Percentiles rank a stretch among this genome's conserved stretches.
These are phyloP conservation scores for Shiraia sp. DNA, from an alignment of 2,329 filamentous ascomycete genomes.

Conservation along the genomic window DNA sequence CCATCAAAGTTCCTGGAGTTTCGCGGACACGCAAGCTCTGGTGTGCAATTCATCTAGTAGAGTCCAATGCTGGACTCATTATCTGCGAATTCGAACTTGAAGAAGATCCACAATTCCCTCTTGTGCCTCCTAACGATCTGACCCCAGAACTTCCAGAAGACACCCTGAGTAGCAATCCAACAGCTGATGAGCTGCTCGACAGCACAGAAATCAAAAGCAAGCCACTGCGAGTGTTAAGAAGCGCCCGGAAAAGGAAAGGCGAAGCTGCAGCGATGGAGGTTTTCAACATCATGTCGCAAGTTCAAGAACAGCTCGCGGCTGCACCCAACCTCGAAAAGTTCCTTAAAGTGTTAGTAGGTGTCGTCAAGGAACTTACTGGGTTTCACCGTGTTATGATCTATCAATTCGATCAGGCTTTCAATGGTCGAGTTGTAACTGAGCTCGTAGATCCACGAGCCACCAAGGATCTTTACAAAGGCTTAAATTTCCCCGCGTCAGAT, in stretches of 20 bases:
- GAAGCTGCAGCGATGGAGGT: constrained; percentile 86
- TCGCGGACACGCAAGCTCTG: constrained; percentile 70
- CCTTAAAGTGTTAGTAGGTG: constrained; percentile 78
- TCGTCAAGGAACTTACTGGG: constrained; percentile 86
- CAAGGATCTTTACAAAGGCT: constrained; percentile 81
- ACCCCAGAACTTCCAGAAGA: constrained; percentile 70
- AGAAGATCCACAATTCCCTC: constrained; percentile 70
- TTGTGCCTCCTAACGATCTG: constrained; percentile 62
- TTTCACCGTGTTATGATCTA: constrained; percentile 95
- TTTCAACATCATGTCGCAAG: constrained; percentile 89
- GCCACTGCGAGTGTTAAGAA: constrained; percentile 75
- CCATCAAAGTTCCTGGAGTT: constrained; percentile 62
- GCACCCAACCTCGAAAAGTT: constrained; percentile 73
- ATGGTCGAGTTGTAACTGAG: constrained; percentile 85
- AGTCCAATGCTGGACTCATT: constrained; percentile 65
- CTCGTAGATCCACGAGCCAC: constrained; percentile 79
- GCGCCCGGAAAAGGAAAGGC: constrained; percentile 73
- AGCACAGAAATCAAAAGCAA: constrained; percentile 77
- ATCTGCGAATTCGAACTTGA: constrained; percentile 90
- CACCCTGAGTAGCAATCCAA: constrained; percentile 73
- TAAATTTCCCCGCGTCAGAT: constrained; percentile 87
- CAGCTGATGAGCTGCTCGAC: constrained; percentile 71
- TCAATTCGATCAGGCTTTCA: constrained; percentile 82
- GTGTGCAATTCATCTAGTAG: constrained; percentile 82
- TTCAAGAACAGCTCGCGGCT: constrained; percentile 81